Conservation (phyloP, 495 filamentous ascomycete species). For the Friedmanniomyces endolithicus region DNA sequence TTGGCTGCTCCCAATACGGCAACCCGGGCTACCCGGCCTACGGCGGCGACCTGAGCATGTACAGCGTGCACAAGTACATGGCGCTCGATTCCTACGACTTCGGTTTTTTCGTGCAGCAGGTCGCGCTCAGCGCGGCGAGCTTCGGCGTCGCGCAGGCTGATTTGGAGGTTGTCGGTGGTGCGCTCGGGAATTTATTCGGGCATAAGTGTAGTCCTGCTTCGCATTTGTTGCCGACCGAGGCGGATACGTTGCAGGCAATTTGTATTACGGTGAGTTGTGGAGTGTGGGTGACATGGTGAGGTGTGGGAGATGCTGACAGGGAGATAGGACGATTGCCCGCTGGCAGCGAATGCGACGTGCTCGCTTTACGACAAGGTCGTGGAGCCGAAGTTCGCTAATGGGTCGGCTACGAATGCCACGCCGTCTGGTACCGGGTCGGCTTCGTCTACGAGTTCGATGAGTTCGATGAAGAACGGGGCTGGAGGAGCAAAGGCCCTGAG, state of each 20-base stretch:
- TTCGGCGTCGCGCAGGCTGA: slow-evolving; percentile 40
- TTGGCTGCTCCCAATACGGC: slow-evolving; percentile 39
- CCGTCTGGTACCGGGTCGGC: background rate
- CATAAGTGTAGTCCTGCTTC: slow-evolving; percentile 33
- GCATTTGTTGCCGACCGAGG: slow-evolving; percentile 13
- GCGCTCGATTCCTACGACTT: slow-evolving; percentile 36
- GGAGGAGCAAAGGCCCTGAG: background rate
- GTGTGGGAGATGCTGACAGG: background rate
- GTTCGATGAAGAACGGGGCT: background rate
- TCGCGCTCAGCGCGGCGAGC: slow-evolving; percentile 37
- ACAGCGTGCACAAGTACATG: slow-evolving; percentile 45
- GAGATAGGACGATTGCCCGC: slow-evolving; percentile 2
- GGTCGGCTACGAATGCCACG: background rate
- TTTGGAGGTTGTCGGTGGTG: slow-evolving; percentile 29
- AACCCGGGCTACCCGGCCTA: slow-evolving; percentile 34
- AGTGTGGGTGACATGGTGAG: background rate
- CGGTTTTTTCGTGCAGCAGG: slow-evolving; percentile 44
- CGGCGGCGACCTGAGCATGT: slow-evolving; percentile 33
- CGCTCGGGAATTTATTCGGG: slow-evolving; percentile 35
- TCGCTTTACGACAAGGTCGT: background rate
- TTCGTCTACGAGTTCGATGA: background rate
- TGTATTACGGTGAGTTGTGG: slow-evolving; percentile 11
- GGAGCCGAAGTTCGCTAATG: background rate
- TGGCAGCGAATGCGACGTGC: background rate
- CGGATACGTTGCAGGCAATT: slow-evolving; percentile 11